Base-by-base conservation (phyloP, 139 green algal species). In the Medakamo hakoo region DNA sequence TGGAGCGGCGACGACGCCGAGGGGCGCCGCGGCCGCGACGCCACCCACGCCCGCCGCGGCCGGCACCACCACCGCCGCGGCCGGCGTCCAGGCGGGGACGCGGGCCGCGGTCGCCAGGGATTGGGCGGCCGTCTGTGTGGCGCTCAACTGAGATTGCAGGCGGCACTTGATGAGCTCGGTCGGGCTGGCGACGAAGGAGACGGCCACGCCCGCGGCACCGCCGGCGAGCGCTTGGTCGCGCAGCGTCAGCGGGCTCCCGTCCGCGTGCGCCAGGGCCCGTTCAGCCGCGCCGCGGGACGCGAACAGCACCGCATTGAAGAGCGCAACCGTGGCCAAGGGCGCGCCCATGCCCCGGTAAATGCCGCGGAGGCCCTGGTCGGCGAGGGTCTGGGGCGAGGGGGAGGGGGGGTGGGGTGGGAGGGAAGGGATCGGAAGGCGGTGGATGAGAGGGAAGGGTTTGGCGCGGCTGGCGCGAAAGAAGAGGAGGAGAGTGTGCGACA, bases 91-190 rank as follows among this genome's bases (percentile, higher is more conserved):
- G n/a, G n/a, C n/a, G n/a, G n/a, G n/a, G 21, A 59, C 55, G n/a
- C 14, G 55, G 4, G 55, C 22, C 16, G 14, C 22, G 55, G 5
- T 59, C 14, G 14, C 55, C 4, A 27, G 14, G 4, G 55, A 9
- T 24, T 59, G 55, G 14, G 55, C 32, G 3, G 58, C 27, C 22
- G 62, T 62, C 27, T 57, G 60, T 55, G 40, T 16, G 9, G 16
- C 40, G 9, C 9, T 21, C 40, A 52, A 16, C 57, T 86, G 78
- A 16, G 79, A 82, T 61, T 92, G 84, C 49, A 93, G 67, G 27
- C 85, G 62, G 75, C 85, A 93, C 69, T 93, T 93, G 56, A 93
- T 64, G 30, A 94, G 81, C 71, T 93, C 85, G 4, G 84, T 93
- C 14, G 85, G 85, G 52, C 71, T 85, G 18, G 86, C 83, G 31